Conservation (phyloP, 192 early-diverging fungal species). For the Coemansia sp. region DNA sequence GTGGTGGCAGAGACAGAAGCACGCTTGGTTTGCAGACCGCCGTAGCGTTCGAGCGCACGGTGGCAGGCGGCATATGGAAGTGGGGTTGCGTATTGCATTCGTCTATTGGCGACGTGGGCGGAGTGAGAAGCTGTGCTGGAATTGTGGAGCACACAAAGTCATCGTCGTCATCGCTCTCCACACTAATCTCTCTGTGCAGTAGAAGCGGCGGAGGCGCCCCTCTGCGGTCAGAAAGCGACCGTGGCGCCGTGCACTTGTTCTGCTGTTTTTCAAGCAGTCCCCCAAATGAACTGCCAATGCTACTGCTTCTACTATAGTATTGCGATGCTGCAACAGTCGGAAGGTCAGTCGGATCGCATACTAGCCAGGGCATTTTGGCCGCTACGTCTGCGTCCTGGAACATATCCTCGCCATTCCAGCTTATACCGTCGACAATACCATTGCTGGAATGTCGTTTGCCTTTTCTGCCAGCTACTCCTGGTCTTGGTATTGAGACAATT, state of each 20-base stretch:
- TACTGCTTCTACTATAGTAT: background rate
- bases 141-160: slow-evolving; percentile 7
- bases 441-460: background rate
- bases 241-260: background rate
- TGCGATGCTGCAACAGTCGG: slow-evolving; percentile 6
- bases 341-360: slow-evolving; percentile 52
- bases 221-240: background rate
- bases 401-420: background rate
- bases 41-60: background rate
- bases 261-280: background rate
- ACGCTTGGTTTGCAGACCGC: background rate
- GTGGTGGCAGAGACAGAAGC: slow-evolving; percentile 33
- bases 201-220: slow-evolving; percentile 13
- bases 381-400: background rate
- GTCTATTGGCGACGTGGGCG: slow-evolving; percentile 32
- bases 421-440: background rate
- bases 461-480: background rate
- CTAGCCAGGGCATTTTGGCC: slow-evolving; percentile 18
- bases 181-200: background rate
- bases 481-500: slow-evolving; percentile 10
- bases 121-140: slow-evolving; percentile 42
- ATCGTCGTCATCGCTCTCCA: background rate
- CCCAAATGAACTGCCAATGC: background rate
- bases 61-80: background rate
- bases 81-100: background rate